Evolutionary conservation across 495 filamentous ascomycete species (phyloP).

Genomic region (Pyrenopolyporus hunteri): DNA sequence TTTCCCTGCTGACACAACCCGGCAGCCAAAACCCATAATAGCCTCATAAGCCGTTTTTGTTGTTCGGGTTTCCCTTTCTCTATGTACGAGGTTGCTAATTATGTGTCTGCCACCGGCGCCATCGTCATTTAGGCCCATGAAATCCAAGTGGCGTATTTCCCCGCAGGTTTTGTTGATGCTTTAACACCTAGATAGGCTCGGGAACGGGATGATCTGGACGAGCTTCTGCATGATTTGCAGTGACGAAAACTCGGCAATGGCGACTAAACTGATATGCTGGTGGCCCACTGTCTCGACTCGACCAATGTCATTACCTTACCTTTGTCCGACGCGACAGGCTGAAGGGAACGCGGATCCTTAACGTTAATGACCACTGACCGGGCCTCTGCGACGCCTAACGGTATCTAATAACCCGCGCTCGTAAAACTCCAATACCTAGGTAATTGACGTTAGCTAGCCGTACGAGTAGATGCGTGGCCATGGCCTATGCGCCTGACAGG

Average conservation of each 20-base stretch:
- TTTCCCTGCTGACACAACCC: conserved; percentile 37
- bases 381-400: neutral
- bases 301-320: conserved; percentile 10
- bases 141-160: neutral
- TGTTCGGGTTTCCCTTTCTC: neutral
- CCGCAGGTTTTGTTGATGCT: neutral
- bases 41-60: conserved; percentile 8
- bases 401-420: neutral
- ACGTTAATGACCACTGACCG: neutral
- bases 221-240: conserved; percentile 38
- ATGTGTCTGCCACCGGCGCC: neutral
- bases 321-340: conserved; percentile 13
- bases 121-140: neutral
- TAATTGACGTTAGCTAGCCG: neutral
- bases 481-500: conserved; percentile 34
- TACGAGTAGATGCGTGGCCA: conserved; percentile 23
- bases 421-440: neutral
- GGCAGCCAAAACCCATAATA: conserved; percentile 14
- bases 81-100: neutral
- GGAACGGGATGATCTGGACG: conserved; percentile 24
- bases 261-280: conserved; percentile 28
- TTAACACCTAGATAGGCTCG: neutral
- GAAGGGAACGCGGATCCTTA: conserved; percentile 8
- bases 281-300: conserved; percentile 22
- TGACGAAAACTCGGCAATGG: conserved; percentile 26